Base-by-base conservation (phyloP, 768 basidiomycete genomes). In the Phlegmacium glaucopus region DNA sequence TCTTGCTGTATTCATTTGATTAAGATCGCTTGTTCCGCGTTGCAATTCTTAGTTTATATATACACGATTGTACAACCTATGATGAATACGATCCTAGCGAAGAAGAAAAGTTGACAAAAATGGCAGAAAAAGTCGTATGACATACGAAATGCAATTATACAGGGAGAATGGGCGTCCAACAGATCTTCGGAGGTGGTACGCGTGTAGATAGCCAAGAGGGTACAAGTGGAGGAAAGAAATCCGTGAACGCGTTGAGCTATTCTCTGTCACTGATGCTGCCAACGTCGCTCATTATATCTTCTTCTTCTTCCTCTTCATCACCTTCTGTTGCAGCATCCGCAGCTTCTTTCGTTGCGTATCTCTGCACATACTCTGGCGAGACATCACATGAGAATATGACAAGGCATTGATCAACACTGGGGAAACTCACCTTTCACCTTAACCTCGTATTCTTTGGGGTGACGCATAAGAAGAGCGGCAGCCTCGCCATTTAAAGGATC, bases 401-500 rank as follows among this genome's bases (percentile, higher is more conserved):
- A 38, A 37, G 26, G 13, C 3, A 15, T 27, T n/a, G 10, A 15
- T 13, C 12, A 17, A 42, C 22, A 25, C 4, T 11, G 16, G n/a
- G 27, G 18, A 8, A 16, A 56, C 77, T 27, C 60, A 87, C 91
- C 92, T 72, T 93, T 92, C 47, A 99, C 94, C 64, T 91, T 95
- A 17, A 78, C 78, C 54, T 95, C 93, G 59, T 99, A 99, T 53
- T 92, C 87, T 65, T 94, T 93, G 28, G 94, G 94, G 63, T 98
- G 94, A 25, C 95, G 87, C 91, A 98, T 94, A 52, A 98, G 79
- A 30, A 99, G 75, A 2, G 95, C 93, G 8, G 96, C 96, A 15
- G 96, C 96, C 70, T 99, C 96, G 28, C 95, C 95, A 55, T 99
- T 99, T 44, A 98, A 73, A 4, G 96, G 96, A 64, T 99, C 96